Conservation (phyloP, 768 basidiomycete genomes). For the Leccinum sublutescens region DNA sequence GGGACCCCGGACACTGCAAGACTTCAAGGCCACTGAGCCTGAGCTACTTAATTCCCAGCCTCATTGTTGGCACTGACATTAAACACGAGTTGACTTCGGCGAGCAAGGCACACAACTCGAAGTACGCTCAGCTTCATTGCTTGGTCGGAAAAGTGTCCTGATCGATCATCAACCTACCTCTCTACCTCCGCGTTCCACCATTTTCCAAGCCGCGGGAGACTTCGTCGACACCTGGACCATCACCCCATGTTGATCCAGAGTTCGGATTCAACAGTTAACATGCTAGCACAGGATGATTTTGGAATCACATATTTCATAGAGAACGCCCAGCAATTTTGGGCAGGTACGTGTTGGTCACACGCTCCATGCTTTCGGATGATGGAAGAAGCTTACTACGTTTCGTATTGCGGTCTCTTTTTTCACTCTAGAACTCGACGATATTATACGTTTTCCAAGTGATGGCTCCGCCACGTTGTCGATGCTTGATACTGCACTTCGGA, state of each 20-base stretch:
- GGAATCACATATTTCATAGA: constrained; percentile 82
- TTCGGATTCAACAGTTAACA: constrained; percentile 16
- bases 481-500: constrained; percentile 75
- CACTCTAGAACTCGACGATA: constrained; percentile 79
- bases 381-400: constrained; percentile 5
- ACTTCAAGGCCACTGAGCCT: not conserved
- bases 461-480: constrained; percentile 59
- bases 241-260: constrained; percentile 17
- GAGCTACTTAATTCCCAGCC: not conserved
- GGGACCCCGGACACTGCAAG: constrained; percentile 25
- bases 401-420: constrained; percentile 1
- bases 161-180: not conserved
- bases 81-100: constrained; percentile 6
- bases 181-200: not conserved
- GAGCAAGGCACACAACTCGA: not conserved
- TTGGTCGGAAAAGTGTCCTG: not conserved
- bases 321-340: constrained; percentile 87
- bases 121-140: not conserved
- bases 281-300: constrained; percentile 55
- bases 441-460: constrained; percentile 63
- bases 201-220: not conserved
- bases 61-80: constrained; percentile 4
- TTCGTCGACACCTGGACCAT: constrained; percentile 6
- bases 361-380: constrained; percentile 3
- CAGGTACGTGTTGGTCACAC: constrained; percentile 51